Conservation (phyloP, 1,139 yeast species). For the Debaryomyces psychrophilus region DNA sequence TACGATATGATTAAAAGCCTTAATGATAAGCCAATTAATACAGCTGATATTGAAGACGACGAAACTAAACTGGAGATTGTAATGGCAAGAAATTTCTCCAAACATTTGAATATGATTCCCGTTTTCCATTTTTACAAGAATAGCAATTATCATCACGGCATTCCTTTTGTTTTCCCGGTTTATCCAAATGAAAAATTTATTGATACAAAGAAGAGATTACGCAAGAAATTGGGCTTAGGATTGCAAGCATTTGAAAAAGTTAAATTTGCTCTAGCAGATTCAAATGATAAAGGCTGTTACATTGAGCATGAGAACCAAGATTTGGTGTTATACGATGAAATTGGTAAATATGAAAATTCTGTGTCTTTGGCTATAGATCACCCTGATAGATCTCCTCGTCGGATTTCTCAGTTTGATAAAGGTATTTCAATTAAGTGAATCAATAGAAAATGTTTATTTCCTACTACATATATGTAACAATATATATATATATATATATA, state of each 20-base stretch:
- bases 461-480: background rate
- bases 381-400: conserved; percentile 68
- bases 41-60: conserved; percentile 30
- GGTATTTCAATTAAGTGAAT: conserved; percentile 55
- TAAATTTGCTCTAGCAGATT: conserved; percentile 60
- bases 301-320: conserved; percentile 59
- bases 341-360: conserved; percentile 47
- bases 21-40: conserved; percentile 22
- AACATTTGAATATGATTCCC: conserved; percentile 45
- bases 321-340: conserved; percentile 56
- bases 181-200: conserved; percentile 64
- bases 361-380: conserved; percentile 77
- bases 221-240: conserved; percentile 70
- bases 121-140: conserved; percentile 78
- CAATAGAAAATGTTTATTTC: background rate
- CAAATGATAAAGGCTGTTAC: conserved; percentile 44
- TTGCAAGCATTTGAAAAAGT: conserved; percentile 78
- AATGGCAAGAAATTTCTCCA: conserved; percentile 36
- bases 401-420: conserved; percentile 53
- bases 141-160: conserved; percentile 74
- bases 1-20: conserved; percentile 43
- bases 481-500: conserved; percentile 1
- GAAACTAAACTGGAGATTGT: conserved; percentile 31
- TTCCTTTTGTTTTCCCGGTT: conserved; percentile 78
- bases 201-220: conserved; percentile 71